Evolutionary conservation across 805 yeast genomes (phyloP).

Genomic region (Starmerella stigmatis): DNA sequence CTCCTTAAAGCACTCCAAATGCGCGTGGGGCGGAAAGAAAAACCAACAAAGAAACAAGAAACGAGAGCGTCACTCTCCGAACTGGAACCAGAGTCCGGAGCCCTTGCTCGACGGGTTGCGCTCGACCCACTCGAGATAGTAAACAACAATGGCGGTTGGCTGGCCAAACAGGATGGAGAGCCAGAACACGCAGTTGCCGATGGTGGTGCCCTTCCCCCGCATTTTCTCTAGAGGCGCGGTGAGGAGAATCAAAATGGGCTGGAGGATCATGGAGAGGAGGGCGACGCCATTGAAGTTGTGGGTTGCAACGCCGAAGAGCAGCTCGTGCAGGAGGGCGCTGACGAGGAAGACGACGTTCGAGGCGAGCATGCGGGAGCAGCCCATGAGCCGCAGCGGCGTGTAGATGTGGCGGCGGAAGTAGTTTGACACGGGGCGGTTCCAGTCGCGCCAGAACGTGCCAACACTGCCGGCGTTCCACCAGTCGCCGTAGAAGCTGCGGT

Average conservation of each 20-base stretch:
- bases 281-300: slow-evolving; percentile 40
- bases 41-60: not conserved
- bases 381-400: slow-evolving; percentile 33
- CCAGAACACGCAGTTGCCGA: slow-evolving; percentile 42
- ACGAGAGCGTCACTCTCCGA: not conserved
- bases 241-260: slow-evolving; percentile 35
- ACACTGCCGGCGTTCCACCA: slow-evolving; percentile 46
- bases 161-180: slow-evolving; percentile 38
- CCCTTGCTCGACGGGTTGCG: slow-evolving; percentile 14
- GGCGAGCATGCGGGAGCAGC: slow-evolving; percentile 28
- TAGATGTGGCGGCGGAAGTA: slow-evolving; percentile 38
- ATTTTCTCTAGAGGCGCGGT: slow-evolving; percentile 37
- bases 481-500: slow-evolving; percentile 38
- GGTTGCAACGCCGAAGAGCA: slow-evolving; percentile 40
- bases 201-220: slow-evolving; percentile 34
- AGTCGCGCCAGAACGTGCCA: slow-evolving; percentile 38
- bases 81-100: slow-evolving; percentile 6
- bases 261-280: slow-evolving; percentile 36
- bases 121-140: slow-evolving; percentile 37
- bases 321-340: slow-evolving; percentile 40
- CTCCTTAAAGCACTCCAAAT: too few relatives aligned
- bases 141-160: slow-evolving; percentile 37
- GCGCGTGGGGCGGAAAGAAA: too few relatives aligned
- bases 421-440: slow-evolving; percentile 39
- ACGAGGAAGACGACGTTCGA: slow-evolving; percentile 34